Percentiles rank a stretch among this genome's conserved stretches.
These are phyloP conservation scores for Agrostemma githago DNA, from an alignment of 148 eudicot species.

Conservation along the genomic window DNA sequence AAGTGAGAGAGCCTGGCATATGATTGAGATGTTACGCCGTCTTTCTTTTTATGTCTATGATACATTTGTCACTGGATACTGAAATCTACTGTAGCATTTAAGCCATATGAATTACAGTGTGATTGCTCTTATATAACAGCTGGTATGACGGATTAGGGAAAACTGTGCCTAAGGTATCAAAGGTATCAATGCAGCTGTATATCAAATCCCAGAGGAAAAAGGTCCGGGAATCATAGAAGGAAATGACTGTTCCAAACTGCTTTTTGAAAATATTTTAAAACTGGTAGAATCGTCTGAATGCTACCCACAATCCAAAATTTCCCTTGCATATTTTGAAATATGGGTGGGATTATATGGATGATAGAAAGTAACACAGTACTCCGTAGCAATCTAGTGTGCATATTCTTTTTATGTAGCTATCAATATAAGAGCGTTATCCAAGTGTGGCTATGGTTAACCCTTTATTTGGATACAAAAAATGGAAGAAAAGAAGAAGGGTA, in stretches of 20 bases:
- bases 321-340: no score
- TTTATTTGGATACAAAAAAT: no score
- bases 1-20: no score
- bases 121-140: not conserved
- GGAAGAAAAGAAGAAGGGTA: no score
- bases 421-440: not conserved
- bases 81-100: not conserved
- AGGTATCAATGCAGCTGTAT: not conserved
- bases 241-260: not conserved
- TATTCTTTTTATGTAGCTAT: not conserved
- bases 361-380: no score
- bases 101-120: not conserved
- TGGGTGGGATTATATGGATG: no score
- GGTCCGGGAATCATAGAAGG: not conserved
- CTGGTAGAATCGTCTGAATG: no score
- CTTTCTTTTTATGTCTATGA: no score
- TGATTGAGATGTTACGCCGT: no score
- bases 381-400: not conserved
- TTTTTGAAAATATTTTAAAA: not conserved
- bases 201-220: not conserved
- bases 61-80: not conserved
- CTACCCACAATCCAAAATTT: no score
- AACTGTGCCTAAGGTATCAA: not conserved
- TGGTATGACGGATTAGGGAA: not conserved
- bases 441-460: not conserved